Base-by-base conservation (phyloP, 441 rosid genomes). In the Cnidoscolus chayamansa region DNA sequence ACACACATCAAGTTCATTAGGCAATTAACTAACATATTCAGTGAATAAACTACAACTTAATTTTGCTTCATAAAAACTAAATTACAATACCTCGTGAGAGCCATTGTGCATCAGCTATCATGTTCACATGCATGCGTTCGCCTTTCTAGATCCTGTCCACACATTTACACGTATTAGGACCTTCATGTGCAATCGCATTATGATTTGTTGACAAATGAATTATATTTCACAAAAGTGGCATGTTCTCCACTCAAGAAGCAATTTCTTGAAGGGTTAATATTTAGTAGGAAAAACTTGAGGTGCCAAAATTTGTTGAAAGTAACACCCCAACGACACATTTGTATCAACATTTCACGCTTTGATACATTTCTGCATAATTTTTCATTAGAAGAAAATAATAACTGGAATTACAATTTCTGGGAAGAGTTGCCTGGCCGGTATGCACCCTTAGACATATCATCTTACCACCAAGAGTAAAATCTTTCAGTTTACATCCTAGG, bases 381-480 rank as follows among this genome's bases (percentile, higher is more conserved):
- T 43, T 35, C n/a, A 11, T 7, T 35, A 35, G 4, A 7, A 63
- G 17, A 71, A 48, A n/a, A 48, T n/a, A n/a, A 71, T 2, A n/a
- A n/a, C 2, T 9, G 0, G 17, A 35, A 32, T 32, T 10, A 43
- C 4, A 12, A 13, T 4, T 10, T 68, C 51, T 50, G 43, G 17
- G 51, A 68, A 71, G 67, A 32, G 48, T 31, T 72, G 30, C 57
- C 70, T 31, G 10, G 64, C 12, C 31, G 30, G 61, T 4, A 15
- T 47, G 58, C 40, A 32, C 25, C 25, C 25, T 25, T 25, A 25
- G 25, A 25, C 25, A 25, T 25, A 25, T 25, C 25, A 25, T 16
- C 20, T 45, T 48, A 40, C 49, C 1, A 17, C 57, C 56, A 16
- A 31, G 40, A 62, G 2, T 47, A 30, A 0, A 45, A 16, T 45